Base-by-base conservation (phyloP, 495 filamentous ascomycete genomes). In the Penicillium chermesinum region DNA sequence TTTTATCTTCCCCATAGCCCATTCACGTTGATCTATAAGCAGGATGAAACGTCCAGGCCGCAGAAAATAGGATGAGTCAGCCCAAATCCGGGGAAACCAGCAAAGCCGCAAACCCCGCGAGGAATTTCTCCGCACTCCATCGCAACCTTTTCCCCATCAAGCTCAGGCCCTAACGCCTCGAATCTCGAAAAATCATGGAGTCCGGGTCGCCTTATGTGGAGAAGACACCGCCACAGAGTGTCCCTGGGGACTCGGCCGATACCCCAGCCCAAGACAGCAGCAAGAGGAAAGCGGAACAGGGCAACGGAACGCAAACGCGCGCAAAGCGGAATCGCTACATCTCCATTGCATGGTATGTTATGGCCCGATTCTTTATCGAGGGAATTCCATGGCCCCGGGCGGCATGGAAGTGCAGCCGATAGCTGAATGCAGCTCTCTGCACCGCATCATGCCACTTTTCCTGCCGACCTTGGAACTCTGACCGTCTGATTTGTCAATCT, bases 261-360 rank as follows among this genome's bases (percentile, higher is more conserved):
- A 49, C 56, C 21, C 51, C 58, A 15, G 40, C 53, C n/a, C 46
- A 52, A 7, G 67, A 72, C 35, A 59, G 59, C 20, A 60, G 61
- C 22, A 78, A 76, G 63, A 71, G 74, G 53, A 76, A 74, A 52
- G 66, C 65, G 58, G 73, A 74, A 64, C 69, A 70, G 50, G 48
- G 54, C 56, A 70, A 69, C 67, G 72, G 70, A 69, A 72, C 61
- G 6, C 70, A 65, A 21, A 70, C 65, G 58, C 73, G 74, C 66
- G 55, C 75, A 53, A 78, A 78, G 69, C 72, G 75, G 62, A 78
- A 78, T 72, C 74, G 88, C 62, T 95, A 95, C 70, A 91, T 93
- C 61, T 89, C 87, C 30, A 93, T 95, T 55, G 89, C 89, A 58
- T 95, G 89, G 88, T 91, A 78, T 61, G 80, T 54, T 22, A 56